Conservation (phyloP, 176 grass and related monocot genomes). For the Aegilops bicornis region DNA sequence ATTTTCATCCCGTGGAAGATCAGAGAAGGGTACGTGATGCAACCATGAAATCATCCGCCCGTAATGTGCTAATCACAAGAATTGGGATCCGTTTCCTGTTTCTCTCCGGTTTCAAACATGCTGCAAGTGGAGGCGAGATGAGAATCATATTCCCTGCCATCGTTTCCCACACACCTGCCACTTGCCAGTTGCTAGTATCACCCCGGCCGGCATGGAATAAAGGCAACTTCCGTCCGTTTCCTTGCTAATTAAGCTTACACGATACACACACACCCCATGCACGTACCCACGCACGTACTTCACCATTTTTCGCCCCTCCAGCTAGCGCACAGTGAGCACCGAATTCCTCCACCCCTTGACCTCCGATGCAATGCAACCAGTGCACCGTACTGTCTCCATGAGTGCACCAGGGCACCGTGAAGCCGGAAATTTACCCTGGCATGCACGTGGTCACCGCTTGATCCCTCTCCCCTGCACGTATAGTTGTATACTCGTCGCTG, state of each 20-base stretch:
- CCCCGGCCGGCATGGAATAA: constrained; percentile 36
- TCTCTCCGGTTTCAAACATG: background rate
- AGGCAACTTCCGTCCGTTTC: constrained; percentile 58
- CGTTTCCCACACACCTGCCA: constrained; percentile 21
- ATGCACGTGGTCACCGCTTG: background rate
- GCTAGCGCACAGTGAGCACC: background rate
- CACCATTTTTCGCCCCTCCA: background rate
- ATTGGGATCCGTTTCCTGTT: background rate
- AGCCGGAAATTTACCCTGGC: constrained; percentile 42
- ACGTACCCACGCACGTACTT: background rate
- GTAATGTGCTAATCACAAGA: too few species aligned
- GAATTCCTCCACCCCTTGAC: background rate
- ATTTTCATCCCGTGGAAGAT: too few species aligned
- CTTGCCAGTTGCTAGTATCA: background rate
- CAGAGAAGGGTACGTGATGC: too few species aligned
- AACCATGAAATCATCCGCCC: too few species aligned
- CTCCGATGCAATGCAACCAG: too few species aligned
- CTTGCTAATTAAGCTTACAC: constrained; percentile 28
- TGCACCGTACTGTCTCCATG: too few species aligned
- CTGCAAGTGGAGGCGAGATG: constrained; percentile 20
- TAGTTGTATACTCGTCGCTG: background rate
- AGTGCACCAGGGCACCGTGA: background rate
- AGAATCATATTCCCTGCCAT: constrained; percentile 45
- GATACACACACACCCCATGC: background rate
- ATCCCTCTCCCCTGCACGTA: background rate